Conservation (phyloP, 192 early-diverging fungal species). For the Linnemannia schmuckeri region DNA sequence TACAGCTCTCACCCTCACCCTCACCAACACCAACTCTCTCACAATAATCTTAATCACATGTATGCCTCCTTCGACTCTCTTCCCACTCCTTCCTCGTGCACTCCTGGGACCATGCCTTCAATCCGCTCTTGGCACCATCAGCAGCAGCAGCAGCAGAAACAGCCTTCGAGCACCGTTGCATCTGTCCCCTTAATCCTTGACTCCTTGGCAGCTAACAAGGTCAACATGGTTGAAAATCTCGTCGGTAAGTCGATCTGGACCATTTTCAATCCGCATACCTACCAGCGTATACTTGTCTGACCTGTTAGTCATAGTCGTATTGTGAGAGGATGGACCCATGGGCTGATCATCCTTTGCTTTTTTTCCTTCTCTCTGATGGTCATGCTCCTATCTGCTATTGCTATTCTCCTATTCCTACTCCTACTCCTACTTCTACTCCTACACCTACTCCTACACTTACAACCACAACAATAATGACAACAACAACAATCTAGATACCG, state of each 20-base stretch:
- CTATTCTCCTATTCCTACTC: neutral
- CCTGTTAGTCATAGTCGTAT: neutral
- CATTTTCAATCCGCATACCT: neutral
- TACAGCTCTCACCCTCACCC: neutral
- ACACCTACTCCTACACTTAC: neutral
- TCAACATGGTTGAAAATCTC: constrained; percentile 47
- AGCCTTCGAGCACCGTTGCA: constrained; percentile 8
- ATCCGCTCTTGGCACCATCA: constrained; percentile 40
- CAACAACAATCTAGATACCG: constrained; percentile 56
- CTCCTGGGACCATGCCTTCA: constrained; percentile 33
- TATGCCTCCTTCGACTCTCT: constrained; percentile 31
- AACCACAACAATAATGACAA: neutral
- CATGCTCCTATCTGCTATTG: neutral
- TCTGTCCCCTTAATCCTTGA: constrained; percentile 42
- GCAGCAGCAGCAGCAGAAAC: constrained; percentile 1
- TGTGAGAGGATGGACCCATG: neutral
- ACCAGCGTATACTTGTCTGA: neutral
- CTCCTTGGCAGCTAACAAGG: constrained; percentile 38
- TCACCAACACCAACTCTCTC: neutral
- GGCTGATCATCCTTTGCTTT: neutral
- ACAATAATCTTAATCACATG: neutral
- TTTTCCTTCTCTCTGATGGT: neutral
- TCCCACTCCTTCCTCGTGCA: constrained; percentile 39
- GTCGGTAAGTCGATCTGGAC: constrained; percentile 37
- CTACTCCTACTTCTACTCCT: neutral